Evolutionary conservation across 2,329 filamentous ascomycete species (phyloP), one percentile per base, ranked within the genome.

Genomic region (Dactylellina drechsleri): DNA sequence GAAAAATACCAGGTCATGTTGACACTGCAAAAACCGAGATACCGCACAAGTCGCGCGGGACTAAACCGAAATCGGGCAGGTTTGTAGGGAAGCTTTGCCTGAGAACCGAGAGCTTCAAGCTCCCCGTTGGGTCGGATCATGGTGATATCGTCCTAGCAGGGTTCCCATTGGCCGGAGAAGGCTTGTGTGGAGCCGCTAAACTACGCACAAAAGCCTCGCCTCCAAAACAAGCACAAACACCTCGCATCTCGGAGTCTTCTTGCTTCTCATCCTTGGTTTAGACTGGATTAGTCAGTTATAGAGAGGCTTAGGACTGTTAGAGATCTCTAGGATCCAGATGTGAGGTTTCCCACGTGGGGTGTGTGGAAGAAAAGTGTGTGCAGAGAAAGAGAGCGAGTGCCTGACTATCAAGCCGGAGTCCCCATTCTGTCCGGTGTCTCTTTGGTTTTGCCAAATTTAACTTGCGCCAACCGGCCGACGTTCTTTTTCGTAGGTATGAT

Each of bases 161-260:
- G 20, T 12, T 66, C 28, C 43, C 28, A 73, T 66, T 73, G 41
- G 66, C 26, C 16, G 28, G 49, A 41, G 41, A 13, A 23, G 12
- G 10, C 15, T 28, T 13, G n/a, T 16, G 36, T 40, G 52, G 36
- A 20, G 26, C 20, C 54, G 68, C 68, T 73, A 73, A 73, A 73
- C 2, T 40, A 73, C 54, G 68, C 68, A 66, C 56, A 73, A 73
- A 73, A 47, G 10, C n/a, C 68, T 54, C 68, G 61, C 54, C 43
- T 7, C 13, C 8, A 10, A 58, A 12, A 45, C 54, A 47, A 36
- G 66, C 65, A 57, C 41, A 64, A 64, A 64, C 15, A 47, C 13
- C 43, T 15, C 43, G 5, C 43, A 47, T 47, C 7, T 47, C 23
- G 23, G 43, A 5, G 6, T 18, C 43, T 5, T 47, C 13, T 12